phyloP scores from a whole-genome alignment of 495 filamentous ascomycete genomes.

The Tetracladium setigerum region DNA sequence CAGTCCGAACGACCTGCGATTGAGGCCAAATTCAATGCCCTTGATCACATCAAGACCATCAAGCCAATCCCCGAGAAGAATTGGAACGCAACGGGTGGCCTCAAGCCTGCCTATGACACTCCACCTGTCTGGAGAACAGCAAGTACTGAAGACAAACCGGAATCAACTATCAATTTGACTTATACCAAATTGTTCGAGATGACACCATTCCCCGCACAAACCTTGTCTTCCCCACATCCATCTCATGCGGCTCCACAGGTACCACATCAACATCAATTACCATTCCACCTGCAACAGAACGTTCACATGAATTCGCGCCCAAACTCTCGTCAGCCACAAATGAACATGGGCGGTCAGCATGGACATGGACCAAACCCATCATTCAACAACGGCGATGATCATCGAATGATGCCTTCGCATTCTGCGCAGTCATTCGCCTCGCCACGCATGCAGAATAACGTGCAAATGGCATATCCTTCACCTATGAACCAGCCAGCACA shows the following conservation, averaged over 20 bases:
- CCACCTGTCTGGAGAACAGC: conserved; percentile 67
- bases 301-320: conserved; percentile 39
- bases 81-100: conserved; percentile 62
- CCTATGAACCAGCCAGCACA: conserved; percentile 62
- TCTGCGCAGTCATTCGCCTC: conserved; percentile 71
- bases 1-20: conserved; percentile 44
- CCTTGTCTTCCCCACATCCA: conserved; percentile 62
- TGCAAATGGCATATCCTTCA: conserved; percentile 61
- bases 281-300: conserved; percentile 52
- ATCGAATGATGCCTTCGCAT: conserved; percentile 79
- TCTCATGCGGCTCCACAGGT: conserved; percentile 41
- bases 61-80: conserved; percentile 57
- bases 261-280: conserved; percentile 65
- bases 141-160: conserved; percentile 51
- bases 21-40: conserved; percentile 42
- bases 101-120: conserved; percentile 71
- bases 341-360: conserved; percentile 59
- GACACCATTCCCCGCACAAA: conserved; percentile 38
- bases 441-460: conserved; percentile 58
- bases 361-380: conserved; percentile 51
- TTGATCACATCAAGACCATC: conserved; percentile 64
- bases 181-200: conserved; percentile 74
- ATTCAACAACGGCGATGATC: conserved; percentile 66
- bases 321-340: conserved; percentile 57
- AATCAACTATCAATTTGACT: conserved; percentile 47